Evolutionary conservation across 2,329 filamentous ascomycete species (phyloP).

Genomic region (Nectriaceae sp.): DNA sequence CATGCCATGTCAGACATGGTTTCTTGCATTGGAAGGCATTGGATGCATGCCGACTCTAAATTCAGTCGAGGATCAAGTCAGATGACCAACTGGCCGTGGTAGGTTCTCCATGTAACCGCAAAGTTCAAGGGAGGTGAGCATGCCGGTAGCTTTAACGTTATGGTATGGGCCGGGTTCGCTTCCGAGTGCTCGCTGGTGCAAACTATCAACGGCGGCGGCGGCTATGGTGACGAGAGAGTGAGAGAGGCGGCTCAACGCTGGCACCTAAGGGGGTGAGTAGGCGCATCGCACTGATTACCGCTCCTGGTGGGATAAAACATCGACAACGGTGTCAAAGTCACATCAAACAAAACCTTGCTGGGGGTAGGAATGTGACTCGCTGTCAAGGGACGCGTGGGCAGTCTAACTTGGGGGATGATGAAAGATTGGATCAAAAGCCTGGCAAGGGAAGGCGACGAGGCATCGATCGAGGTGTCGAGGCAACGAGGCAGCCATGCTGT

Average conservation of each 20-base stretch:
- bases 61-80: background rate
- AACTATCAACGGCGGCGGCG: constrained; percentile 4
- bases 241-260: background rate
- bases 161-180: background rate
- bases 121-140: background rate
- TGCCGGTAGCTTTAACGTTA: background rate
- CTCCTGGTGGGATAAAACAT: constrained; percentile 16
- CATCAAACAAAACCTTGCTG: constrained; percentile 8
- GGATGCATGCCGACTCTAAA: background rate
- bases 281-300: constrained; percentile 30
- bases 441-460: background rate
- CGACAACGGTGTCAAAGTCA: background rate
- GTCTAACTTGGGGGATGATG: background rate
- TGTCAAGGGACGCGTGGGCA: too few relatives aligned
- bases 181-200: background rate
- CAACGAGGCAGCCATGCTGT: too few relatives aligned
- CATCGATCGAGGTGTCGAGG: background rate
- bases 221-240: constrained; percentile 16
- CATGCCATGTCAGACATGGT: background rate
- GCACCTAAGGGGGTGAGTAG: constrained; percentile 2
- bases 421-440: background rate
- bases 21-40: background rate
- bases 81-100: too few relatives aligned
- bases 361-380: too few relatives aligned
- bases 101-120: too few relatives aligned